Evolutionary conservation across 2,329 filamentous ascomycete species (phyloP).

Genomic region (Huntiella moniliformis): DNA sequence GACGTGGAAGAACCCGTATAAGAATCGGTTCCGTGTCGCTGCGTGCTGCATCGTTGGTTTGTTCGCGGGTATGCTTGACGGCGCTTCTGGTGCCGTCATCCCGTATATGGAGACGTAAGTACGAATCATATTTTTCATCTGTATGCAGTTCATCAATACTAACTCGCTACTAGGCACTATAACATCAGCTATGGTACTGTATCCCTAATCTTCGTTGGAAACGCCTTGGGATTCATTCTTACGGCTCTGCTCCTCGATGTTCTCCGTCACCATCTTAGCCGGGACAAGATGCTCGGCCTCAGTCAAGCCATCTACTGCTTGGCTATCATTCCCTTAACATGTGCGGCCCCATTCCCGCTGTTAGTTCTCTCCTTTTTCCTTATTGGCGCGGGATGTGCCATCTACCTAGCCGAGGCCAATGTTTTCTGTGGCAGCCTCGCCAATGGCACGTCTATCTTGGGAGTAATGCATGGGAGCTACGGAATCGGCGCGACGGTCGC

Average conservation of each 20-base stretch:
- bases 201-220: conserved; percentile 64
- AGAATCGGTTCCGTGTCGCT: conserved; percentile 52
- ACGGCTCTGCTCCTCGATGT: conserved; percentile 52
- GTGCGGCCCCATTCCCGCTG: conserved; percentile 49
- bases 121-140: background rate
- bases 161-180: conserved; percentile 33
- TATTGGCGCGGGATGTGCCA: conserved; percentile 38
- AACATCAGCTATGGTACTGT: conserved; percentile 59
- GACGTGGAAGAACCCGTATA: conserved; percentile 39
- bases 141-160: background rate
- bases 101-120: conserved; percentile 54
- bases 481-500: conserved; percentile 47
- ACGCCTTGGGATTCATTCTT: conserved; percentile 56
- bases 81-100: conserved; percentile 58
- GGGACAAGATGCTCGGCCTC: conserved; percentile 43
- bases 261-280: conserved; percentile 43
- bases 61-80: conserved; percentile 54
- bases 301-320: conserved; percentile 35
- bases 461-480: conserved; percentile 48
- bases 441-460: conserved; percentile 35
- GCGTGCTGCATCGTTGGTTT: conserved; percentile 47
- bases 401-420: conserved; percentile 39
- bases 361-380: conserved; percentile 53
- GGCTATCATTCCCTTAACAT: conserved; percentile 47
- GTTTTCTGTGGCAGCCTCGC: conserved; percentile 37